These are phyloP conservation scores for Xerocomus minutiporus DNA, from an alignment of 1,284 basidiomycete genomes.

Conservation along the genomic window DNA sequence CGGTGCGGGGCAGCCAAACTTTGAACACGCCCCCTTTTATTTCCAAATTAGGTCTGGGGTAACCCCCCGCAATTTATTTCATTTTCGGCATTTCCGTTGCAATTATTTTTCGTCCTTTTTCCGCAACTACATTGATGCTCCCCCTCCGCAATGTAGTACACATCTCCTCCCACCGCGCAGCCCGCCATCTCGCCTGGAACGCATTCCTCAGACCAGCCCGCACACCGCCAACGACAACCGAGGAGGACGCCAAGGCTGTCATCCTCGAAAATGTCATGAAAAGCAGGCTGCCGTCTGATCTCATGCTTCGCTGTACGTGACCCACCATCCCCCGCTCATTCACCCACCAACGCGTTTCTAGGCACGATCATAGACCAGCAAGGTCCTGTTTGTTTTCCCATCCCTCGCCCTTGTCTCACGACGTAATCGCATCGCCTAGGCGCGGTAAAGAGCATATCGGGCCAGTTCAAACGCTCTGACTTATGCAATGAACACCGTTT, in stretches of 20 bases:
- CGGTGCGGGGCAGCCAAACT: constrained; percentile 20
- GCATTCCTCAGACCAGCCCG: constrained; percentile 20
- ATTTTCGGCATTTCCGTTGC: not conserved
- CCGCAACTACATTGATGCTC: constrained; percentile 3
- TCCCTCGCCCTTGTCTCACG: constrained; percentile 11
- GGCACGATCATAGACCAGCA: constrained; percentile 84
- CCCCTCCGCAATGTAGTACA: constrained; percentile 24
- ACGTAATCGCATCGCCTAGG: constrained; percentile 46
- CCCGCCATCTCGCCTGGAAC: constrained; percentile 27
- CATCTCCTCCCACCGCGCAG: not conserved
- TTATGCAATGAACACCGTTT: constrained; percentile 85
- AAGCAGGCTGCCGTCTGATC: constrained; percentile 72
- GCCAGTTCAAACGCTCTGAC: constrained; percentile 86
- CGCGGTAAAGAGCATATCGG: constrained; percentile 85
- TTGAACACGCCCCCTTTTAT: not conserved
- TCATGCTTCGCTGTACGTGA: constrained; percentile 76
- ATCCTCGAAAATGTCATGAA: constrained; percentile 80
- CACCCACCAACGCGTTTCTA: constrained; percentile 30
- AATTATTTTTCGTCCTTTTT: constrained; percentile 27
- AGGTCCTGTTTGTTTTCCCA: constrained; percentile 42
- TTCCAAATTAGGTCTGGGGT: constrained; percentile 14
- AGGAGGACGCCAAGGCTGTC: constrained; percentile 68
- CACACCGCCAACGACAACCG: constrained; percentile 37
- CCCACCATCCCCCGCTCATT: constrained; percentile 5
- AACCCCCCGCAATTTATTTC: constrained; percentile 14